Evolutionary conservation across 2,329 filamentous ascomycete genomes (phyloP).

Genomic region (Myriangium duriaei): DNA sequence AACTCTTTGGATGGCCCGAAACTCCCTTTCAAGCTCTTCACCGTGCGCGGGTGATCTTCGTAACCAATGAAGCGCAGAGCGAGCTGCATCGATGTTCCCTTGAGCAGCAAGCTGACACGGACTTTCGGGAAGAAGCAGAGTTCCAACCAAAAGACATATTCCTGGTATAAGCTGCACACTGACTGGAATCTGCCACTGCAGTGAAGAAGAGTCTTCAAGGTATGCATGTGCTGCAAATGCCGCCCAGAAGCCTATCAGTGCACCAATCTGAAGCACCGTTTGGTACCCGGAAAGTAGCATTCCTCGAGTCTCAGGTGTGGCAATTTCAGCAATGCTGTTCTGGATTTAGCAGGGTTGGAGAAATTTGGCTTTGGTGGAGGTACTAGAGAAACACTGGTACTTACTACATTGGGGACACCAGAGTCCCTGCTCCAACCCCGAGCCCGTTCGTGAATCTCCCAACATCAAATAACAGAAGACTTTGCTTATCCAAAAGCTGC

Average conservation of each 20-base stretch:
- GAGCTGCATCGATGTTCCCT: slow-evolving; percentile 2
- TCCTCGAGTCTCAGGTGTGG: slow-evolving; percentile 6
- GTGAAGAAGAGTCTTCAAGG: slow-evolving; percentile 1
- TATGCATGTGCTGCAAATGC: slow-evolving; percentile 8
- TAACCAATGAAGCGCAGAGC: slow-evolving; percentile 5
- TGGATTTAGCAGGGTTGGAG: no score
- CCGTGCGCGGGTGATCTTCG: background rate
- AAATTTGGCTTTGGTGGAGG: no score
- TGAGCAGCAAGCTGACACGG: slow-evolving; percentile 1
- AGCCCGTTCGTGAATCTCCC: slow-evolving; percentile 10
- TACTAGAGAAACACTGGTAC: slow-evolving; percentile 1
- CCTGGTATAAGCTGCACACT: slow-evolving; percentile 7
- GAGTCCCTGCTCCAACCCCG: slow-evolving; percentile 11
- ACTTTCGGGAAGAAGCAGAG: slow-evolving; percentile 7
- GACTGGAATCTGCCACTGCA: slow-evolving; percentile 10
- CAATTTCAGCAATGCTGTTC: slow-evolving; percentile 12
- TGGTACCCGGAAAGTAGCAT: slow-evolving; percentile 11
- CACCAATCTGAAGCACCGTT: slow-evolving; percentile 6
- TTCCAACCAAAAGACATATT: slow-evolving; percentile 8
- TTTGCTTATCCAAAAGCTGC: slow-evolving; percentile 6
- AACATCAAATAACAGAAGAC: slow-evolving; percentile 8
- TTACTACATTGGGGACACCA: slow-evolving; percentile 12
- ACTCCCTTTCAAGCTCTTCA: background rate
- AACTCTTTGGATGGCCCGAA: background rate
- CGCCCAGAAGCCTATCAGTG: slow-evolving; percentile 9